Evolutionary conservation across 1,139 yeast genomes (phyloP), one percentile per base, ranked within the genome.

Genomic region (Yamadazyma dendronema): DNA sequence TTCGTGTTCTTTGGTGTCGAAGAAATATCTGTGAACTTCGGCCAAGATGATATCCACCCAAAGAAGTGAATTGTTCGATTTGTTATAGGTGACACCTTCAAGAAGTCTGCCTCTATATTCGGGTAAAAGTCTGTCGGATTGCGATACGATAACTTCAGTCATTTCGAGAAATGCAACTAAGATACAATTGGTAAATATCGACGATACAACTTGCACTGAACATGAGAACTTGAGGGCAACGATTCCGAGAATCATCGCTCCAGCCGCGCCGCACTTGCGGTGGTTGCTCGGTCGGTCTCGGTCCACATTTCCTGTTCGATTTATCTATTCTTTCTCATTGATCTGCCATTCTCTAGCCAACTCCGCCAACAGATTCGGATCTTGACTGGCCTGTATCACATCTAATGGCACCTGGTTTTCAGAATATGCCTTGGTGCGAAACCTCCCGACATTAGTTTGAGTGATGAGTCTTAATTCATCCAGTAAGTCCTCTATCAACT

Each of bases 351-450:
- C 74, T 38, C 71, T 66, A 1, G 84, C 80, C 42, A 84, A 62
- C 40, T 83, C 88, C 15, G 74, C 77, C 76, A 84, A 78, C 1
- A 79, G 69, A 17, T 68, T 67, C 0, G 87, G 71, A 51, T 85
- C 80, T 44, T 78, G 56, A 21, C 87, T 72, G 1, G 97, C 96
- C 56, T 88, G 94, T 4, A 92, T 83, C 22, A 94, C 79, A 50
- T 92, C 99, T 37, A 77, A 69, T 0, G 99, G 98, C 2, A 92
- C 96, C 52, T 85, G 90, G 54, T 84, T 88, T 53, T 90, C 96
- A 3, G 95, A 79, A 54, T 86, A 92, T 38, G 88, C 95, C 48
- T 84, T 85, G 1, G 80, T 65, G 0, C 87, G 83, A 62, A 89
- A 87, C 23, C 92, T 68, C 0, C 86, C 84, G 19, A 84, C 70